These are phyloP conservation scores for Alloteropsis angusta DNA, from an alignment of 202 grass and related monocot species.

Conservation along the genomic window DNA sequence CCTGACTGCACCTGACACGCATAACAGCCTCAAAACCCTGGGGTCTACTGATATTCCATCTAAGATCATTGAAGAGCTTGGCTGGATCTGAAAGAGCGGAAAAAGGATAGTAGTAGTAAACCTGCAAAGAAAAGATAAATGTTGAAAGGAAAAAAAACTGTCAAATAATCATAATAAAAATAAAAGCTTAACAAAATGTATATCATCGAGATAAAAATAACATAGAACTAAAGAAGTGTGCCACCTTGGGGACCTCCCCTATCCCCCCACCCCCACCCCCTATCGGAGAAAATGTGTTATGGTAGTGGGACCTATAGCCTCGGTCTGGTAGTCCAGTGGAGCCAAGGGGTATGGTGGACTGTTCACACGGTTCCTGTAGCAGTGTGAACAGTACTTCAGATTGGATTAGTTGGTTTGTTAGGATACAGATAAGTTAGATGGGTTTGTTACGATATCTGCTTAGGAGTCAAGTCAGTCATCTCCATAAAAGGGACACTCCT, in stretches of 20 bases:
- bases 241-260: neutral
- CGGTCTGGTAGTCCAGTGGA: too few relatives aligned
- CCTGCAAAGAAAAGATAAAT: constrained; percentile 38
- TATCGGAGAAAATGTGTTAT: too few relatives aligned
- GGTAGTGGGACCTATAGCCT: too few relatives aligned
- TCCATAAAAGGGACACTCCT: too few relatives aligned
- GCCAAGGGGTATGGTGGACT: too few relatives aligned
- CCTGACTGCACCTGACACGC: constrained; percentile 75
- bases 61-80: constrained; percentile 82
- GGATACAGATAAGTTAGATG: too few relatives aligned
- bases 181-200: neutral
- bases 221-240: neutral
- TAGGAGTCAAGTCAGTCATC: too few relatives aligned
- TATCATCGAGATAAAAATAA: neutral
- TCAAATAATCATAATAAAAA: neutral
- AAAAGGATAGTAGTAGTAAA: constrained; percentile 95
- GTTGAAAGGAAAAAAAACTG: neutral
- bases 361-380: too few relatives aligned
- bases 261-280: too few relatives aligned
- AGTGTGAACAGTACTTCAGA: too few relatives aligned
- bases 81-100: constrained; percentile 75
- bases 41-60: constrained; percentile 91
- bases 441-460: too few relatives aligned
- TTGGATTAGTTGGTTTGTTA: too few relatives aligned
- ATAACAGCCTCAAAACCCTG: constrained; percentile 86